Conservation (phyloP, 352 stramenopile species). For the Pythium oligandrum region DNA sequence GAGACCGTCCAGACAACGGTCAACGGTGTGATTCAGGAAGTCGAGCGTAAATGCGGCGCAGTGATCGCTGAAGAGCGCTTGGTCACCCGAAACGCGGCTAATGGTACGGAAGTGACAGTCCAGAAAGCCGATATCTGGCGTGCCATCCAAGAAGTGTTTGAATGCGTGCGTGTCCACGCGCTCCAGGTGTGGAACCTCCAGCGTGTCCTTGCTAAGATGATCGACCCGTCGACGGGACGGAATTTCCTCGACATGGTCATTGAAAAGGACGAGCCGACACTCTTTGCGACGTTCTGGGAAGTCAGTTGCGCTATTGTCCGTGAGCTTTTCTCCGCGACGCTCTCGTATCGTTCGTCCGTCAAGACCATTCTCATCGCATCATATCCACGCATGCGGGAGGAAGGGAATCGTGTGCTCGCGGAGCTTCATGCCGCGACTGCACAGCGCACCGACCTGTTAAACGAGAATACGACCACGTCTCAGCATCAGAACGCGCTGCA, state of each 20-base stretch:
- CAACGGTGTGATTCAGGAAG: slow-evolving; percentile 80
- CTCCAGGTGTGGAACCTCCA: slow-evolving; percentile 86
- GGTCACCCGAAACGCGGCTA: slow-evolving; percentile 21
- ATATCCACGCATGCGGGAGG: slow-evolving; percentile 76
- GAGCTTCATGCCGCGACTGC: slow-evolving; percentile 55
- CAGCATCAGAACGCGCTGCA: slow-evolving; percentile 13
- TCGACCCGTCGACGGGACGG: slow-evolving; percentile 33
- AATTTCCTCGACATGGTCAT: slow-evolving; percentile 74
- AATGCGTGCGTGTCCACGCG: slow-evolving; percentile 55
- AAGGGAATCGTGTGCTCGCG: slow-evolving; percentile 59
- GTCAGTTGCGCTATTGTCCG: slow-evolving; percentile 73
- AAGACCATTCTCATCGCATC: slow-evolving; percentile 70
- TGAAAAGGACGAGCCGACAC: slow-evolving; percentile 61
- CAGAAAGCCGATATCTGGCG: slow-evolving; percentile 80
- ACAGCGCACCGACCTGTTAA: slow-evolving; percentile 1
- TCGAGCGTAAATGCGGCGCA: slow-evolving; percentile 57
- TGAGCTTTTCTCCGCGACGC: slow-evolving; percentile 61
- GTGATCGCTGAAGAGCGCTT: slow-evolving; percentile 66
- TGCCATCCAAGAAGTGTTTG: slow-evolving; percentile 74
- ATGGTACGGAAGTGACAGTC: slow-evolving; percentile 20
- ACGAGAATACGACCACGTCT: not conserved
- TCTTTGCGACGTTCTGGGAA: slow-evolving; percentile 85
- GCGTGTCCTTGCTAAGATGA: slow-evolving; percentile 80
- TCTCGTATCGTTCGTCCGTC: slow-evolving; percentile 48
- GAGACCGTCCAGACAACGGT: slow-evolving; percentile 67